Base-by-base conservation (phyloP, 192 early-diverging fungal species). In the Coemansia sp. region DNA sequence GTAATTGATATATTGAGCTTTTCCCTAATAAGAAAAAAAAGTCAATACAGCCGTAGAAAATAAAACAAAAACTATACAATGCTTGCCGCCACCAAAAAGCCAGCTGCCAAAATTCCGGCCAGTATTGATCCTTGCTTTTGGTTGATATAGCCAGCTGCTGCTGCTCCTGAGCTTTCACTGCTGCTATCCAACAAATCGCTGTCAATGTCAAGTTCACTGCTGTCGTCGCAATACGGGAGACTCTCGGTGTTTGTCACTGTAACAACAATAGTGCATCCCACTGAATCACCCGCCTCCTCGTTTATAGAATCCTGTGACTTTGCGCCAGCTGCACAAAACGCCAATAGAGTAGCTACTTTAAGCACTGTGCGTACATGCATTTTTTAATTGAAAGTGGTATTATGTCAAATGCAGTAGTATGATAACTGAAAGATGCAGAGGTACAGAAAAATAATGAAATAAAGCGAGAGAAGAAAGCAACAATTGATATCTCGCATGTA, bases 1-100 rank as follows among this genome's bases (percentile, higher is more conserved):
- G n/a, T n/a, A n/a, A n/a, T n/a, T n/a, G n/a, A n/a, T n/a, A n/a
- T n/a, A n/a, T n/a, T n/a, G n/a, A n/a, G n/a, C n/a, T n/a, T n/a
- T n/a, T n/a, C n/a, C n/a, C n/a, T n/a, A 45, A 43, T 12, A 34
- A 34, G 2, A 42, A 15, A 42, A 43, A 43, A 43, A 43, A 43
- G 40, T 51, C 21, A 51, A 64, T 52, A 64, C 18, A 6, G 16
- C 25, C 23, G 20, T 29, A 52, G 16, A 31, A 5, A 61, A 46
- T 16, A 61, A 39, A 55, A 40, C n/a, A 28, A 37, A 37, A 15
- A 49, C 48, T 51, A 51, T 23, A 51, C 48, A 51, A 51, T 51
- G 48, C 48, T 26, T 51, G 48, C 48, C 48, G 48, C 48, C 48
- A 51, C 48, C 48, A 51, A 51, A 51, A 51, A 23, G 25, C 48